Evolutionary conservation across 2,329 filamentous ascomycete species (phyloP), one percentile per base, ranked within the genome.

Genomic region (Chalaropsis thielavioides): DNA sequence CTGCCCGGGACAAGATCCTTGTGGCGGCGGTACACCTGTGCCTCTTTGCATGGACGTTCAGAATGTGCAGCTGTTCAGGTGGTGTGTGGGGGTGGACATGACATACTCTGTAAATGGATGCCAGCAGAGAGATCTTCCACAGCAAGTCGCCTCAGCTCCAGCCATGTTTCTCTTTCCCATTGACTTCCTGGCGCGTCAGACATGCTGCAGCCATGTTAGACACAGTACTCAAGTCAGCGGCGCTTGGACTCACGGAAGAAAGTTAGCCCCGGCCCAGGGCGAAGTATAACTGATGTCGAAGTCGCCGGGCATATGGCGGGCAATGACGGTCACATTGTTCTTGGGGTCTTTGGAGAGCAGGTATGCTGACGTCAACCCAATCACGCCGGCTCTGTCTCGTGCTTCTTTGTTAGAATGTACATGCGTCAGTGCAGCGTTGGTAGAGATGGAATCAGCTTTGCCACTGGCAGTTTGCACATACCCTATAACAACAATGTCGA

Each of bases 241-340:
- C 6, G 22, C 4, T 8, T 35, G 19, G 27, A 78, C 85, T 68
- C 71, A 89, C 85, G 88, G 90, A 67, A 87, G 74, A 71, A 85
- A 86, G 72, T 94, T 92, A 68, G 90, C 90, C 15, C 90, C 90
- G 2, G 90, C 90, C 88, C 89, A 95, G 0, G 90, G 90, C 5
- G 89, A 95, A 0, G 89, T 86, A 73, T 96, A 96, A 78, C 95
- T 88, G 69, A 92, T 87, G 69, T 92, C 88, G 74, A 92, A 94
- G 76, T 96, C 92, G 43, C 92, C 92, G 0, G 92, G 92, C 87
- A 96, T 94, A 73, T 95, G 88, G 72, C 92, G 95, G 4, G 90
- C 87, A 40, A 90, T 78, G 43, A 95, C 78, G 0, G 88, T 91
- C 68, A 95, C 73, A 19, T 69, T 72, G 68, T 80, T 78, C 43